Conservation (phyloP, 495 filamentous ascomycete genomes). For the Podospora conica region DNA sequence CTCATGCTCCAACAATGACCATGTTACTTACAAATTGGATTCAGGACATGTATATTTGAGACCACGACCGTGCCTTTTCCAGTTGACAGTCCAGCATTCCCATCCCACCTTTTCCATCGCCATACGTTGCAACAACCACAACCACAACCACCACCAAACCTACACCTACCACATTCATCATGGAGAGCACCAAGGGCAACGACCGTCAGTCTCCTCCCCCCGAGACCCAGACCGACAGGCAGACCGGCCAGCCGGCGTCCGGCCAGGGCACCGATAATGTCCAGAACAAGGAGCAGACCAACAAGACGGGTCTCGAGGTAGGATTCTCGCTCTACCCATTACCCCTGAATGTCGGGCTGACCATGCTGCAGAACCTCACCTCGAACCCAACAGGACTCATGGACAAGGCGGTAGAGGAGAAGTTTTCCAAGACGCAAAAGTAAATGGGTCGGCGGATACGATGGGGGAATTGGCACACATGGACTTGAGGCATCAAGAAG, state of each 20-base stretch:
- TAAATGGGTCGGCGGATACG: neutral
- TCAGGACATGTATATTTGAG: neutral
- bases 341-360: neutral
- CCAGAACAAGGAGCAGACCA: conserved; percentile 44
- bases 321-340: neutral
- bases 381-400: conserved; percentile 68
- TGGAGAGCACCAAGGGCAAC: neutral
- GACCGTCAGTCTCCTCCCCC: conserved; percentile 67
- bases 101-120: neutral
- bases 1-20: neutral
- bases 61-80: neutral
- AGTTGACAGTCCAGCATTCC: neutral
- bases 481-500: neutral
- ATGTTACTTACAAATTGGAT: conserved; percentile 8
- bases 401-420: conserved; percentile 61
- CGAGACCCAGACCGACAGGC: conserved; percentile 57
- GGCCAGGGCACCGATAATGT: conserved; percentile 49
- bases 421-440: conserved; percentile 46
- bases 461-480: neutral
- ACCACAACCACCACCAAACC: neutral
- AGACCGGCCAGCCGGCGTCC: conserved; percentile 52
- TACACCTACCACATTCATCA: neutral
- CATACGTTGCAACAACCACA: too few species aligned
- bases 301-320: conserved; percentile 44
- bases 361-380: conserved; percentile 38